A percentile compares a stretch with the other conserved stretches of the same genome.
Conservation (phyloP, 2,329 filamentous ascomycete genomes). For the Nemania diffusa region DNA sequence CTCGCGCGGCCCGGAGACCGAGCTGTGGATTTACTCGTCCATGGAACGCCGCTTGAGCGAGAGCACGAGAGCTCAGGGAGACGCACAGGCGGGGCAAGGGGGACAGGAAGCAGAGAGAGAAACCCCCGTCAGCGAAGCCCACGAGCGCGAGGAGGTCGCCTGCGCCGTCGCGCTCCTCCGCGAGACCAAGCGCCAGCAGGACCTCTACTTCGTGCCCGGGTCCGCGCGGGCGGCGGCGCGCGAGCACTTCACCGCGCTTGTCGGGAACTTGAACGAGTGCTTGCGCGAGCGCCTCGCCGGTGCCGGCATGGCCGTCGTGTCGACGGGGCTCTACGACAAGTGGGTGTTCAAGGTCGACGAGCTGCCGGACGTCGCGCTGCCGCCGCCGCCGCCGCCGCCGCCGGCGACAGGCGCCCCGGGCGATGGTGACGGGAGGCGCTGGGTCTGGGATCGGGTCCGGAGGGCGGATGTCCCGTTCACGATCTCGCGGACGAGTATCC, state of each 20-base stretch:
- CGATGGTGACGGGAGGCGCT: neutral
- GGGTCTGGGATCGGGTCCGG: slow-evolving; percentile 62
- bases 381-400: too few relatives aligned
- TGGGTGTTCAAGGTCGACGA: slow-evolving; percentile 65
- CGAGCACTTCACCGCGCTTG: slow-evolving; percentile 47
- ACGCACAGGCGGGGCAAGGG: slow-evolving; percentile 30
- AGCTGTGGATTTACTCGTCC: slow-evolving; percentile 70
- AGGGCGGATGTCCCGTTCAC: slow-evolving; percentile 67
- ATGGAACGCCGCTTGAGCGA: slow-evolving; percentile 51
- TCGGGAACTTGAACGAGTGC: slow-evolving; percentile 56
- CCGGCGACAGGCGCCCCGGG: neutral
- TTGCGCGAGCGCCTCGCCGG: slow-evolving; percentile 47
- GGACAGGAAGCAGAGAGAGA: neutral
- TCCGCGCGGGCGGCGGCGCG: slow-evolving; percentile 45
- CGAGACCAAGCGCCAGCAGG: slow-evolving; percentile 40
- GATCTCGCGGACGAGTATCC: slow-evolving; percentile 64
- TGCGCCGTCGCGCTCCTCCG: slow-evolving; percentile 35
- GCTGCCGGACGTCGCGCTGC: slow-evolving; percentile 52
- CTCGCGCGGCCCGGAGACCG: slow-evolving; percentile 69
- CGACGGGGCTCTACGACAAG: slow-evolving; percentile 59
- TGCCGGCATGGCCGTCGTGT: slow-evolving; percentile 43
- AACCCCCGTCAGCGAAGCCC: neutral
- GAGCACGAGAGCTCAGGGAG: slow-evolving; percentile 14
- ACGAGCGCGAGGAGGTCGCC: slow-evolving; percentile 10
- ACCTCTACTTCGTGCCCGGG: slow-evolving; percentile 36